Conservation (phyloP, 768 basidiomycete species). For the Udeniomyces megalosporus region DNA sequence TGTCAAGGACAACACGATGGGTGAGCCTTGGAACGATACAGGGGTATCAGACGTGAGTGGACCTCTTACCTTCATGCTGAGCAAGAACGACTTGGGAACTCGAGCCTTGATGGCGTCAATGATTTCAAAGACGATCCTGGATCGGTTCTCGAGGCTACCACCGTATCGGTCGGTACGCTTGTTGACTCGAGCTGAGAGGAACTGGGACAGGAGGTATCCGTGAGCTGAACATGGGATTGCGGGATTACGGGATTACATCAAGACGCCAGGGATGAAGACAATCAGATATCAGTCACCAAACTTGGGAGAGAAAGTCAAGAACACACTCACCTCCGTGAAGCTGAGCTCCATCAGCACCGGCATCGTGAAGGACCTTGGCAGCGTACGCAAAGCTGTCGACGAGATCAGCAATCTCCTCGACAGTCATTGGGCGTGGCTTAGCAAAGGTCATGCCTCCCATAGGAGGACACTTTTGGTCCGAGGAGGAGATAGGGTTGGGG, state of each 20-base stretch:
- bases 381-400: conserved; percentile 21
- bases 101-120: conserved; percentile 24
- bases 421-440: conserved; percentile 18
- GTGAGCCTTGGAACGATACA: neutral
- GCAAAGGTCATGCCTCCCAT: conserved; percentile 19
- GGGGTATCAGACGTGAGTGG: neutral
- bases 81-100: conserved; percentile 5
- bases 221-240: neutral
- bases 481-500: conserved; percentile 20
- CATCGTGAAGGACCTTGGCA: conserved; percentile 18
- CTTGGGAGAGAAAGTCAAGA: neutral
- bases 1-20: neutral
- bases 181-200: conserved; percentile 29
- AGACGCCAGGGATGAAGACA: neutral
- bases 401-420: conserved; percentile 19
- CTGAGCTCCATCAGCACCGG: conserved; percentile 18
- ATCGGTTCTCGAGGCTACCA: conserved; percentile 28
- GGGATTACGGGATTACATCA: neutral
- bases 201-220: conserved; percentile 18
- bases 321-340: conserved; percentile 18
- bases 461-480: conserved; percentile 20
- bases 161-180: conserved; percentile 26
- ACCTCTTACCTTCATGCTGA: conserved; percentile 5
- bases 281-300: neutral
- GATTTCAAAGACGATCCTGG: conserved; percentile 28